phyloP scores from a whole-genome alignment of 441 rosid genomes.

The Melastoma candidum region DNA sequence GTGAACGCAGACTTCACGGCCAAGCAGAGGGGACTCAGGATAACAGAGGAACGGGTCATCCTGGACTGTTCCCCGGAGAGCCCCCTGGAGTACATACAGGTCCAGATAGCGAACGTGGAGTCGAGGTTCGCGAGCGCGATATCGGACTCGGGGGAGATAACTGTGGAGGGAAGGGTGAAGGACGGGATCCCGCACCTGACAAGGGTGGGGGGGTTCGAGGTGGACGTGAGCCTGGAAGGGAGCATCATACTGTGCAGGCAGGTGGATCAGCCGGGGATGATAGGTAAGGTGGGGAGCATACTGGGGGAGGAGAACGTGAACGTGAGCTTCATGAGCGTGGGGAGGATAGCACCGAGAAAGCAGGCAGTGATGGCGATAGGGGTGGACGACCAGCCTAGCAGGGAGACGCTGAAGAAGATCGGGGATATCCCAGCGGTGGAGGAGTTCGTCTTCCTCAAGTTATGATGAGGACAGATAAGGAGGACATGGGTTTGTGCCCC shows the following conservation, averaged over 20 bases:
- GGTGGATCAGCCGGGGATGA: conserved; percentile 21
- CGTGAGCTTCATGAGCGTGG: conserved; percentile 19
- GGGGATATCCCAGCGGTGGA: conserved; percentile 12
- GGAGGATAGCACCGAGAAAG: conserved; percentile 16
- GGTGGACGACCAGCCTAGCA: conserved; percentile 15
- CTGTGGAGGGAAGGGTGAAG: conserved; percentile 16
- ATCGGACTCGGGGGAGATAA: conserved; percentile 19
- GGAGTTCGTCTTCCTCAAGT: conserved; percentile 18
- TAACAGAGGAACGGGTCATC: conserved; percentile 19
- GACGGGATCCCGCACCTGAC: conserved; percentile 19
- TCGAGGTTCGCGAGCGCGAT: conserved; percentile 19
- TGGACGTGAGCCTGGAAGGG: conserved; percentile 21
- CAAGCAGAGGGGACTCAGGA: conserved; percentile 18
- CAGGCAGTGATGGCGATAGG: conserved; percentile 20
- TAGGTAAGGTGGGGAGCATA: conserved; percentile 16
- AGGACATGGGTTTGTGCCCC: no score
- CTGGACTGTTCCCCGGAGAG: conserved; percentile 21
- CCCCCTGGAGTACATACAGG: conserved; percentile 15
- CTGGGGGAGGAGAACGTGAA: conserved; percentile 20
- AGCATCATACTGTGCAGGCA: conserved; percentile 19
- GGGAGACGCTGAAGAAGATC: conserved; percentile 16
- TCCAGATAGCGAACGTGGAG: conserved; percentile 20
- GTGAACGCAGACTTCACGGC: conserved; percentile 20
- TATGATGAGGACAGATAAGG: no score
- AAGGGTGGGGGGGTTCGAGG: conserved; percentile 17